Evolutionary conservation across 1,284 basidiomycete species (phyloP).

Genomic region (Grifola frondosa): DNA sequence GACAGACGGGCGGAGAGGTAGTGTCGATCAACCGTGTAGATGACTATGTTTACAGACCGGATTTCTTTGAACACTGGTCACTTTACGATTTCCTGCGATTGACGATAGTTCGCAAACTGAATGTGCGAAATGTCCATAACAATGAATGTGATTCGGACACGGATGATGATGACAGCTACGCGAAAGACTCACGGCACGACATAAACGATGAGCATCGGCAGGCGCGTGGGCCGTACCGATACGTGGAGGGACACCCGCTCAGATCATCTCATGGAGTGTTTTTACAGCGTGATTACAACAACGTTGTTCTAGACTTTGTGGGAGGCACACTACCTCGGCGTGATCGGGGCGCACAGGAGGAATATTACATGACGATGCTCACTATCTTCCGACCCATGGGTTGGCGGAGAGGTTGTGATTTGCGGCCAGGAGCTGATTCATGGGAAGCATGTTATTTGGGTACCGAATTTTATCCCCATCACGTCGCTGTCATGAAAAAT

Average conservation of each 20-base stretch:
- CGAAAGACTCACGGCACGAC: no score
- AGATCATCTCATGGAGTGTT: no score
- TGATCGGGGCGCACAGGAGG: neutral
- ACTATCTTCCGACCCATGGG: constrained; percentile 3
- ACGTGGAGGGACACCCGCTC: no score
- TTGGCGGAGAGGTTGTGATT: constrained; percentile 2
- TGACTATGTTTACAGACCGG: constrained; percentile 2
- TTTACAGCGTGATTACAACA: no score
- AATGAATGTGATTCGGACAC: no score
- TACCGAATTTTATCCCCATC: constrained; percentile 9
- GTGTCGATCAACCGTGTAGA: neutral
- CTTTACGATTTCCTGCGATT: neutral
- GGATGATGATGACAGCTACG: no score
- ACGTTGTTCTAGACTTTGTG: no score
- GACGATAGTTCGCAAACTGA: constrained; percentile 12
- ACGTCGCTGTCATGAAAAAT: constrained; percentile 25
- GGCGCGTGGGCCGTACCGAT: no score
- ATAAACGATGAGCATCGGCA: no score
- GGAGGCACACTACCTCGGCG: neutral
- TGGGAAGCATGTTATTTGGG: constrained; percentile 24
- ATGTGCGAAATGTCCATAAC: no score
- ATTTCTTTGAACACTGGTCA: neutral
- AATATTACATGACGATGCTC: no score
- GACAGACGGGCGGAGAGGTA: no score
- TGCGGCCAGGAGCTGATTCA: neutral